Evolutionary conservation across 2,329 filamentous ascomycete genomes (phyloP).

Genomic region (Chrysoporthe deuterocubensis): DNA sequence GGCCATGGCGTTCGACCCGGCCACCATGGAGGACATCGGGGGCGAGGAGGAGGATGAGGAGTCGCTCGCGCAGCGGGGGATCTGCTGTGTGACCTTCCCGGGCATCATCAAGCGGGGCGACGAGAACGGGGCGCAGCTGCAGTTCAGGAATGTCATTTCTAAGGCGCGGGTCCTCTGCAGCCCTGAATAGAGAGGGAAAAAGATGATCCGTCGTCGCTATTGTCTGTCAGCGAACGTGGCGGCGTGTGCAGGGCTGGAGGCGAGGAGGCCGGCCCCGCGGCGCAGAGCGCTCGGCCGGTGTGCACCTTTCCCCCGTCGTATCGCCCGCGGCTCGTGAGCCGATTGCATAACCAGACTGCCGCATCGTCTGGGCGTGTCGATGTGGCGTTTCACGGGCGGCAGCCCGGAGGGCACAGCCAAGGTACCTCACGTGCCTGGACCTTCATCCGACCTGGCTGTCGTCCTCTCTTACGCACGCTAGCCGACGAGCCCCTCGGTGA

Average conservation of each 20-base stretch:
- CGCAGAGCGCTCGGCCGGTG: background rate
- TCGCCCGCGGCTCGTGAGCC: background rate
- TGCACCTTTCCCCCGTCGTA: background rate
- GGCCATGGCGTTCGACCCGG: conserved; percentile 57
- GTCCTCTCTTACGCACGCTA: background rate
- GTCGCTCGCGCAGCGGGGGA: conserved; percentile 53
- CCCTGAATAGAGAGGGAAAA: conserved; percentile 46
- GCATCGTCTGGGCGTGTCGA: background rate
- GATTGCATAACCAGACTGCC: background rate
- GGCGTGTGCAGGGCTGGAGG: conserved; percentile 13
- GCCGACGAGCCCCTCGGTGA: background rate
- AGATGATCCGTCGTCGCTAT: conserved; percentile 8
- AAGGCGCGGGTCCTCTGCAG: conserved; percentile 69
- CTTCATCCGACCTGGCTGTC: background rate
- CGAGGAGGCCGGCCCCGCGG: background rate
- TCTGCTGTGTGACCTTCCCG: conserved; percentile 67
- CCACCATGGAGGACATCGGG: conserved; percentile 69
- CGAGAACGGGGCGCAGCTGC: conserved; percentile 63
- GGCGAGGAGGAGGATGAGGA: conserved; percentile 67
- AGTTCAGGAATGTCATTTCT: conserved; percentile 65
- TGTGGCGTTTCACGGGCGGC: background rate
- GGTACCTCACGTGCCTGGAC: background rate
- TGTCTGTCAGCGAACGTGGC: conserved; percentile 7
- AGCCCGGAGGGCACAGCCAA: background rate
- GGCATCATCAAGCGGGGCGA: conserved; percentile 68